Evolutionary conservation across 495 filamentous ascomycete species (phyloP), one percentile per base, ranked within the genome.

Genomic region (Xylaria curta): DNA sequence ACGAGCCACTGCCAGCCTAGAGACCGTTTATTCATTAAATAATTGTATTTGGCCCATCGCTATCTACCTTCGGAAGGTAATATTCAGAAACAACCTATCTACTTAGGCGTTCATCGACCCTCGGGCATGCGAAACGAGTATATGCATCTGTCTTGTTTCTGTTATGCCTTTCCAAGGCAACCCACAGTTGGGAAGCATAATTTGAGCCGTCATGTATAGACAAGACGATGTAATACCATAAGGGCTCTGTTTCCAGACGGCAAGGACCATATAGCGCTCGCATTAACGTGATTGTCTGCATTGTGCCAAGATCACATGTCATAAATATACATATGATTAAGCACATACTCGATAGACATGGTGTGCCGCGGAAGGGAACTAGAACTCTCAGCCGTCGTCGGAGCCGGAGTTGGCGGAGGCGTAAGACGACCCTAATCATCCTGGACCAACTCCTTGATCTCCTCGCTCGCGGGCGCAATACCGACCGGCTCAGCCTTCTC

Each of bases 361-460:
- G 4, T 46, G 17, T 13, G 4, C 15, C 2, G 15, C 42, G 2
- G 42, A 17, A 17, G 42, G 1, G 28, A 31, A 31, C 28, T 31
- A 0, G 9, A 42, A 13, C 38, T 40, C 7, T 40, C 38, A 40
- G 38, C 10, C 38, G 1, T 44, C 42, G n/a, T n/a, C n/a, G n/a
- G n/a, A n/a, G n/a, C n/a, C n/a, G 4, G 42, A 51, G 47, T 24
- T 24, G 47, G 1, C 12, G 47, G 1, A 13, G 19, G 47, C n/a
- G 1, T 9, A n/a, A 7, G 19, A 24, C 8, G 19, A 24, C 8
- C 13, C 73, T 82, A 89, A 77, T 90, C 89, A 74, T 91, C 88
- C 77, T 90, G 87, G 15, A 90, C 87, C 75, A 90, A 81, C 81
- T 90, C 89, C 76, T 88, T 90, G 65, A 90, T 89, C 75, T 88